Evolutionary conservation across 2,329 filamentous ascomycete genomes (phyloP).

Genomic region (Arthrobotrys megalospora): DNA sequence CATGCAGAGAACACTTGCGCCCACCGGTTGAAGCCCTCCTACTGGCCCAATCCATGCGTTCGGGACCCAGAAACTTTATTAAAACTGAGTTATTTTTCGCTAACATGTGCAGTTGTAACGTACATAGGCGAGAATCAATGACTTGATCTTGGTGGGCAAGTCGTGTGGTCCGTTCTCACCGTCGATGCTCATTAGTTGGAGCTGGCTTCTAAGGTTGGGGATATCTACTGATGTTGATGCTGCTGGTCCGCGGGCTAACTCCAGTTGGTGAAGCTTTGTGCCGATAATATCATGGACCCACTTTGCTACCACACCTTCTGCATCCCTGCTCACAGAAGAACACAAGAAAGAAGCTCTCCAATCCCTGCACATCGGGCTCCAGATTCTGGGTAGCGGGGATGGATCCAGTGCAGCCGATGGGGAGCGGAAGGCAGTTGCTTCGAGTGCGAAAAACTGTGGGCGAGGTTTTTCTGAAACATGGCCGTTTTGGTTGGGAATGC

Average conservation of each 20-base stretch:
- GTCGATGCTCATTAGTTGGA: constrained; percentile 24
- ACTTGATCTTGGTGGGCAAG: constrained; percentile 19
- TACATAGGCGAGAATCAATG: constrained; percentile 40
- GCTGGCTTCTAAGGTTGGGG: constrained; percentile 34
- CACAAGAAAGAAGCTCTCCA: constrained; percentile 45
- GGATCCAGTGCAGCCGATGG: constrained; percentile 54
- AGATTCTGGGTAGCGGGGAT: constrained; percentile 58
- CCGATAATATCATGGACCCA: constrained; percentile 28
- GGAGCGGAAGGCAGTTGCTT: constrained; percentile 37
- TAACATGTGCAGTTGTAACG: constrained; percentile 40
- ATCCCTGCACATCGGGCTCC: constrained; percentile 50
- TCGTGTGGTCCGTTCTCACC: constrained; percentile 16
- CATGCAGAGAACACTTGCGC: constrained; percentile 26
- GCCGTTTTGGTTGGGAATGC: constrained; percentile 54
- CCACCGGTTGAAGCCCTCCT: constrained; percentile 47
- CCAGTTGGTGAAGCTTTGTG: constrained; percentile 23
- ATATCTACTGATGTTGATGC: constrained; percentile 7
- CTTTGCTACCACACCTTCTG: constrained; percentile 42
- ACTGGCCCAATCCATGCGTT: constrained; percentile 44
- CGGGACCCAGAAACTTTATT: constrained; percentile 51
- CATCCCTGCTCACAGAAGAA: constrained; percentile 28
- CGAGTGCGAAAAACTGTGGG: constrained; percentile 23
- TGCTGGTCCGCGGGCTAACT: constrained; percentile 2
- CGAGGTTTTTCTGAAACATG: constrained; percentile 47
- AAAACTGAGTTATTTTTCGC: constrained; percentile 59